These are phyloP conservation scores for Lasiosphaeria hispida DNA, from an alignment of 495 filamentous ascomycete genomes.

Conservation along the genomic window DNA sequence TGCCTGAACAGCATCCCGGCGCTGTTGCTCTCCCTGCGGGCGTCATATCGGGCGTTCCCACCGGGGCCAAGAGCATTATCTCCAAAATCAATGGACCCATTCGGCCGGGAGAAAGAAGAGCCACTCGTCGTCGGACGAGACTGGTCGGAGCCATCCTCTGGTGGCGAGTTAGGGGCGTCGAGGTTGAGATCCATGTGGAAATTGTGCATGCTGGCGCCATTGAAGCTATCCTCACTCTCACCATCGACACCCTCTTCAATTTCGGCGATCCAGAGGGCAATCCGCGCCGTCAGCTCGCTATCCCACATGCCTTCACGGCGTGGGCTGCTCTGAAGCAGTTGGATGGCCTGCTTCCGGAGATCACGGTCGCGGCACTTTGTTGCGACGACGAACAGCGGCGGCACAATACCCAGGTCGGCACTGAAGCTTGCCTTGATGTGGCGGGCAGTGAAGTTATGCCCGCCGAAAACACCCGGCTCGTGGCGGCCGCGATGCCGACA, in stretches of 20 bases:
- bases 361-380: constrained; percentile 57
- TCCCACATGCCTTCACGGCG: constrained; percentile 65
- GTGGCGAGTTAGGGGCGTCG: constrained; percentile 12
- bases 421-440: constrained; percentile 54
- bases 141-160: constrained; percentile 29
- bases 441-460: constrained; percentile 40
- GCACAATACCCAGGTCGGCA: constrained; percentile 54
- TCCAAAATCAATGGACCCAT: constrained; percentile 32
- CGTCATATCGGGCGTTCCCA: constrained; percentile 39
- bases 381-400: constrained; percentile 55
- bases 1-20: constrained; percentile 8
- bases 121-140: constrained; percentile 31
- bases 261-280: constrained; percentile 53
- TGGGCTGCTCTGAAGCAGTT: constrained; percentile 49
- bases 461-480: constrained; percentile 39
- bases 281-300: constrained; percentile 52
- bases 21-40: constrained; percentile 31
- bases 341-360: constrained; percentile 55
- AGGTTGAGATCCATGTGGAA: background rate
- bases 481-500: constrained; percentile 41
- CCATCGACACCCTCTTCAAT: constrained; percentile 51
- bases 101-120: constrained; percentile 15
- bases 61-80: constrained; percentile 41
- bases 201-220: too few relatives aligned
- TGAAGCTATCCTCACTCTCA: background rate